Conservation (phyloP, 345 rosid species). For the Syzygium jambos region DNA sequence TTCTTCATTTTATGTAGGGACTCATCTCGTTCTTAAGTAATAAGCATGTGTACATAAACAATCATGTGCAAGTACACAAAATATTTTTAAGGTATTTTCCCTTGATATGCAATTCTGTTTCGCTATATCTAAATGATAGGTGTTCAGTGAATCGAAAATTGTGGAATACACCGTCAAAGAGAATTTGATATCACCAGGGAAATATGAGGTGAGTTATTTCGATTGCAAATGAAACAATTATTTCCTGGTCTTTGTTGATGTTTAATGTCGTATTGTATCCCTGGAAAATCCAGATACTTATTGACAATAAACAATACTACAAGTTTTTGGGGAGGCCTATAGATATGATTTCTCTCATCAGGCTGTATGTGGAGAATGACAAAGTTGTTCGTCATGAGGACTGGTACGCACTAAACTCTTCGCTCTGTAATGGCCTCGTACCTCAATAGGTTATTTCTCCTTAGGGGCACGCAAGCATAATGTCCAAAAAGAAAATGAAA, state of each 20-base stretch:
- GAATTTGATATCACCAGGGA: slow-evolving; percentile 29
- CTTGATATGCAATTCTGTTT: not conserved
- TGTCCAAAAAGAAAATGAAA: not conserved
- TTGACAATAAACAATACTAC: slow-evolving; percentile 83
- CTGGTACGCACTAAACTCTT: slow-evolving; percentile 33
- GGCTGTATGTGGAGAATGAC: slow-evolving; percentile 55
- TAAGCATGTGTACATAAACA: not conserved
- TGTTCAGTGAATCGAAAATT: slow-evolving; percentile 69
- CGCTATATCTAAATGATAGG: slow-evolving; percentile 16
- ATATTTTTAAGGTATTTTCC: not conserved
- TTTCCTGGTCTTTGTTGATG: not conserved
- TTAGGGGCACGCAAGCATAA: not conserved
- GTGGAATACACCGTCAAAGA: slow-evolving; percentile 58
- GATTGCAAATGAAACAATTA: not conserved
- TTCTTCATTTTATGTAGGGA: not conserved
- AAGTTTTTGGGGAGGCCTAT: slow-evolving; percentile 62
- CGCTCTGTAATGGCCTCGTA: not conserved
- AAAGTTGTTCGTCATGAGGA: slow-evolving; percentile 87
- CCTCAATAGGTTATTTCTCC: not conserved
- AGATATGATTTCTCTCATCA: slow-evolving; percentile 75
- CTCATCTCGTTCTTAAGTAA: not conserved
- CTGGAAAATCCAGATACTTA: slow-evolving; percentile 38
- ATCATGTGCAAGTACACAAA: not conserved
- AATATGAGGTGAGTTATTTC: slow-evolving; percentile 48
- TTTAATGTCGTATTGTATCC: not conserved